Conservation (phyloP, 2,329 filamentous ascomycete species). For the Alternaria panax region DNA sequence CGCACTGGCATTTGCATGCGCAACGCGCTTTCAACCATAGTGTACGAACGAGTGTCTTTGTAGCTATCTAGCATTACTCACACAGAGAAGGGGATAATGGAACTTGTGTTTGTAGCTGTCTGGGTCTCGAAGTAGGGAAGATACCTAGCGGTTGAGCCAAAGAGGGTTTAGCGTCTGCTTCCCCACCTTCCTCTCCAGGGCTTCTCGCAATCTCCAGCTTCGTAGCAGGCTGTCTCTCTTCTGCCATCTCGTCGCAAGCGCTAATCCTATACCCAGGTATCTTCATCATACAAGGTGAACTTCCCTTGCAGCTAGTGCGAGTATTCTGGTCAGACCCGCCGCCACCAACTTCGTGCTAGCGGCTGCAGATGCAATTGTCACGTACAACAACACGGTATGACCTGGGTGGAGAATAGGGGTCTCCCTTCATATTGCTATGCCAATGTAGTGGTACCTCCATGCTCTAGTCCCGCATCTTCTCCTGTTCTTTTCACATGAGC, state of each 20-base stretch:
- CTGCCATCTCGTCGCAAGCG: background rate
- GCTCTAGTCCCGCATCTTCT: background rate
- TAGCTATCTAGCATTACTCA: background rate
- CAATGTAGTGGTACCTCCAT: background rate
- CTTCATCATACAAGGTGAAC: background rate
- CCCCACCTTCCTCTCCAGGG: background rate
- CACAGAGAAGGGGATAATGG: background rate
- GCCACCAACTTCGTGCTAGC: too few relatives aligned
- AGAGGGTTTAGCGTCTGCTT: background rate
- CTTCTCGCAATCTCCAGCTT: background rate
- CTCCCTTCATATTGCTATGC: too few relatives aligned
- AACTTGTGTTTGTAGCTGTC: background rate
- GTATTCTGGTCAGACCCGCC: too few relatives aligned
- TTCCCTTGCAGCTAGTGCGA: too few relatives aligned
- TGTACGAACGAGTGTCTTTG: background rate
- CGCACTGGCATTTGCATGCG: background rate
- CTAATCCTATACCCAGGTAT: background rate
- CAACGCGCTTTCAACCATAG: background rate
- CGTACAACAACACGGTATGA: too few relatives aligned
- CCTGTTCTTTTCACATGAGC: constrained; percentile 7
- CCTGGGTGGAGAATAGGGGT: too few relatives aligned
- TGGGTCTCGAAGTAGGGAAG: background rate
- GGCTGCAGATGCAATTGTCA: too few relatives aligned
- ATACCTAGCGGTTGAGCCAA: background rate
- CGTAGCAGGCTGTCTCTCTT: background rate